Conservation (phyloP, 768 basidiomycete species). For the Brasilioporus rufonigricans region DNA sequence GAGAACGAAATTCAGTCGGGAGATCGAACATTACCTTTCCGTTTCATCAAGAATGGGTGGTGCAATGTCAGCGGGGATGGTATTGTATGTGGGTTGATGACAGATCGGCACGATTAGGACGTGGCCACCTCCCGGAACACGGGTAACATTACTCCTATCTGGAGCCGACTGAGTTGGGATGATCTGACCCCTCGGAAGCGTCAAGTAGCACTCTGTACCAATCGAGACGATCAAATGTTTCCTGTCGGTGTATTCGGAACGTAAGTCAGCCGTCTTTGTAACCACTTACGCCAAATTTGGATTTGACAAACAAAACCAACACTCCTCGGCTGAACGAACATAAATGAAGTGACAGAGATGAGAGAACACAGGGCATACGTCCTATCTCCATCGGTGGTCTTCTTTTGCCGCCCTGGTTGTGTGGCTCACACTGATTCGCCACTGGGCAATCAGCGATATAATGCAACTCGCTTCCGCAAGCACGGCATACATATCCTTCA, state of each 20-base stretch:
- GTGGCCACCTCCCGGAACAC: slow-evolving; percentile 93
- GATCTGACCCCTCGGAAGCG: slow-evolving; percentile 95
- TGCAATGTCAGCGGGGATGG: slow-evolving; percentile 77
- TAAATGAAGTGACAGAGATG: neutral
- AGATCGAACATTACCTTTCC: slow-evolving; percentile 49
- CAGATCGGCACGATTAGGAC: slow-evolving; percentile 91
- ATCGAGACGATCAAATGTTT: slow-evolving; percentile 97
- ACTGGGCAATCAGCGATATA: slow-evolving; percentile 85
- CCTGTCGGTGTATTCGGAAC: slow-evolving; percentile 37
- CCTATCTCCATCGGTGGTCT: slow-evolving; percentile 73
- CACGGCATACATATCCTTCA: slow-evolving; percentile 86
- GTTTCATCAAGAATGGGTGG: slow-evolving; percentile 79
- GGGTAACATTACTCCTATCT: slow-evolving; percentile 35
- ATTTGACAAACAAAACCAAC: slow-evolving; percentile 98
- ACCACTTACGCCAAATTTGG: slow-evolving; percentile 76
- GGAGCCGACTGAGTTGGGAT: slow-evolving; percentile 69
- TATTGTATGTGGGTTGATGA: slow-evolving; percentile 85
- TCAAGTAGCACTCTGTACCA: slow-evolving; percentile 90
- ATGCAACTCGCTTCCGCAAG: slow-evolving; percentile 85
- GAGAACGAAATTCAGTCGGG: slow-evolving; percentile 1
- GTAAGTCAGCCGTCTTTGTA: neutral
- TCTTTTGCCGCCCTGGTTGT: slow-evolving; percentile 35
- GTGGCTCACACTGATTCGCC: slow-evolving; percentile 49
- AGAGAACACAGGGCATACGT: slow-evolving; percentile 51
- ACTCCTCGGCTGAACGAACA: slow-evolving; percentile 69